phyloP scores from a whole-genome alignment of 2,329 filamentous ascomycete genomes.

The Lachnellula hyalina region DNA sequence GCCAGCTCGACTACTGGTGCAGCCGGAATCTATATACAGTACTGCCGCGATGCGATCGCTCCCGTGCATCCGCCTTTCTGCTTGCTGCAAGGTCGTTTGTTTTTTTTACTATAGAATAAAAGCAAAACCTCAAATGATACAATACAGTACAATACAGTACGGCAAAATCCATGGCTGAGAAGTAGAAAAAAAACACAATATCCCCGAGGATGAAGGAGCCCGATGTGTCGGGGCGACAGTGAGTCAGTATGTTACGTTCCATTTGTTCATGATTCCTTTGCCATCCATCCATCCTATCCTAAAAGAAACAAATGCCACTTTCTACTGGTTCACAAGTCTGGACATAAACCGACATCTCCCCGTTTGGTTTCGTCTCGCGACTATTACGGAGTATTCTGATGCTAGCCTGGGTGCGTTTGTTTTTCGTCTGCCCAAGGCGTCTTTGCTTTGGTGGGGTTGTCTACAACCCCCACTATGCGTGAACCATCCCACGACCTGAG shows the following conservation, averaged over 20 bases:
- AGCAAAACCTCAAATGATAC: too few relatives aligned
- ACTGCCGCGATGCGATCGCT: neutral
- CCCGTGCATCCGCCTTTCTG: slow-evolving; percentile 1
- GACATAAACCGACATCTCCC: neutral
- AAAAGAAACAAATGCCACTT: neutral
- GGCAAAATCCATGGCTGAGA: neutral
- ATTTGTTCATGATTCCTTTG: neutral
- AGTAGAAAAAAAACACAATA: too few relatives aligned
- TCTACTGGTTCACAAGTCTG: neutral
- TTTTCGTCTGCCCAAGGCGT: neutral
- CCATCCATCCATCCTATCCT: neutral
- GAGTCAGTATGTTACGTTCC: neutral
- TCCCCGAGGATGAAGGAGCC: neutral
- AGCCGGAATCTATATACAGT: neutral
- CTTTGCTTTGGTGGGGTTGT: neutral
- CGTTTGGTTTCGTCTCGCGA: neutral
- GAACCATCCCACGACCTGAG: neutral
- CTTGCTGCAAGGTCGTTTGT: neutral
- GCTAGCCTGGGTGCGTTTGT: neutral
- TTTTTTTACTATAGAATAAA: too few relatives aligned
- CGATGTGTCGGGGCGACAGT: neutral
- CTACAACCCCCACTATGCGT: neutral
- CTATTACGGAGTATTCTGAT: too few relatives aligned
- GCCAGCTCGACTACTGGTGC: neutral
- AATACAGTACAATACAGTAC: neutral